Evolutionary conservation across 2,329 filamentous ascomycete genomes (phyloP).

Genomic region (Colletotrichum echinochloae): DNA sequence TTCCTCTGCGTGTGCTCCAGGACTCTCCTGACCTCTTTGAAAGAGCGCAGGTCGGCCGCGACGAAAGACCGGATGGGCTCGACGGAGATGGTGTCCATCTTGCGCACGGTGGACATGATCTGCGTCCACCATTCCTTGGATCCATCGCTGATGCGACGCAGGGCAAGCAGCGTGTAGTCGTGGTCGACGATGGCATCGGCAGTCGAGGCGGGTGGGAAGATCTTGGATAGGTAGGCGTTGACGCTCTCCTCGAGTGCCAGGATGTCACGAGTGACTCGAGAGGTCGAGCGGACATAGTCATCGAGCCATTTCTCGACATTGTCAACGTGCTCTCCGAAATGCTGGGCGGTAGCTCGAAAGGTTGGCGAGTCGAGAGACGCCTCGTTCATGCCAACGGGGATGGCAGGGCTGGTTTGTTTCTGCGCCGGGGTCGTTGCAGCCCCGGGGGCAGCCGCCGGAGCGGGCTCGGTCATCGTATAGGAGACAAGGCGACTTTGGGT

Average conservation of each 20-base stretch:
- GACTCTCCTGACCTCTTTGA: conserved; percentile 84
- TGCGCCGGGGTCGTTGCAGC: conserved; percentile 32
- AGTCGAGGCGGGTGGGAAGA: conserved; percentile 77
- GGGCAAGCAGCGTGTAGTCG: conserved; percentile 90
- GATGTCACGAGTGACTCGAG: conserved; percentile 71
- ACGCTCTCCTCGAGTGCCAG: conserved; percentile 82
- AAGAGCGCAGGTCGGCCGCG: conserved; percentile 80
- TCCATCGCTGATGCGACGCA: conserved; percentile 87
- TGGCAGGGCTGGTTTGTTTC: conserved; percentile 54
- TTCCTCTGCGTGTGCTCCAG: conserved; percentile 85
- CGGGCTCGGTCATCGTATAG: conserved; percentile 37
- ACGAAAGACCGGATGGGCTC: conserved; percentile 88
- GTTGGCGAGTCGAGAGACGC: conserved; percentile 96
- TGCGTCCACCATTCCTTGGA: conserved; percentile 89
- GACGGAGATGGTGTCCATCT: conserved; percentile 79
- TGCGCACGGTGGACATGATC: conserved; percentile 78
- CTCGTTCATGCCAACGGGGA: conserved; percentile 90
- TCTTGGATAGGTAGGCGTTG: conserved; percentile 79
- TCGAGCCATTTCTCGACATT: conserved; percentile 92
- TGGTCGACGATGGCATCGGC: conserved; percentile 91
- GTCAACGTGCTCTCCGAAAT: conserved; percentile 94
- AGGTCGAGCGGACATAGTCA: conserved; percentile 64
- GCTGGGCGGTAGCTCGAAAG: conserved; percentile 86
- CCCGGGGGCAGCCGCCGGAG: conserved; percentile 24
- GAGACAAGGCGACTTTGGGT: not conserved